These are phyloP conservation scores for Diaporthe sp. DNA, from an alignment of 2,329 filamentous ascomycete species.

Conservation along the genomic window DNA sequence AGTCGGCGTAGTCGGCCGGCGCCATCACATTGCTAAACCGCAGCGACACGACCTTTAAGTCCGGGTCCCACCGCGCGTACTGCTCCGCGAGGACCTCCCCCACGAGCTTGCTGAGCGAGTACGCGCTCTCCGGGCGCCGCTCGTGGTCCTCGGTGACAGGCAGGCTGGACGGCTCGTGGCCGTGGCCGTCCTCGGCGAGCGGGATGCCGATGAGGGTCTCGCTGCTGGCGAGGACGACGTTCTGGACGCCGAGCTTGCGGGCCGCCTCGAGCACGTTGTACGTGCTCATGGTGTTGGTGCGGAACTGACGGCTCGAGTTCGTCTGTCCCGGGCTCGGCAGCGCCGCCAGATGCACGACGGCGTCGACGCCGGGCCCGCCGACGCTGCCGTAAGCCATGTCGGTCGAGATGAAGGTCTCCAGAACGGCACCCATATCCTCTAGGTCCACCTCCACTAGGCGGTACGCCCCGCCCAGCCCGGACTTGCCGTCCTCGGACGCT, in stretches of 20 bases:
- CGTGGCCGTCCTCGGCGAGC: conserved; percentile 36
- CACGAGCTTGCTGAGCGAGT: conserved; percentile 40
- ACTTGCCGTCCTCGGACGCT: conserved; percentile 39
- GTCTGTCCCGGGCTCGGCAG: conserved; percentile 39
- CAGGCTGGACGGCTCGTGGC: conserved; percentile 35
- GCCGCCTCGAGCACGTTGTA: conserved; percentile 41
- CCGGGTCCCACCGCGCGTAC: conserved; percentile 41
- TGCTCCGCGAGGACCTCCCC: conserved; percentile 39
- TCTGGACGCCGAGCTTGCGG: conserved; percentile 38
- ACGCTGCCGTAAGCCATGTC: conserved; percentile 40
- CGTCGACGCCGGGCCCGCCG: conserved; percentile 17
- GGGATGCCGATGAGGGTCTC: conserved; percentile 42
- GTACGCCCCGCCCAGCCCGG: conserved; percentile 41
- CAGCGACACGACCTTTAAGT: conserved; percentile 34
- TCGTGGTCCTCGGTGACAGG: conserved; percentile 40
- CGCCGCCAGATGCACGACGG: conserved; percentile 40
- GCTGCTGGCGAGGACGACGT: conserved; percentile 36
- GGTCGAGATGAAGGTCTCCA: conserved; percentile 38
- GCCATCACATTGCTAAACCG: conserved; percentile 40
- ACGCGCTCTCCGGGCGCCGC: conserved; percentile 39
- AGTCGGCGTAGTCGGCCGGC: conserved; percentile 34
- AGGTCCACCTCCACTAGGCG: conserved; percentile 39
- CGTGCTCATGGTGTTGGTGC: conserved; percentile 41
- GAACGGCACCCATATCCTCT: conserved; percentile 40
- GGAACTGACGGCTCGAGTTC: conserved; percentile 38